Percentiles rank a stretch among this genome's conserved stretches.
phyloP scores from a whole-genome alignment of 2,329 filamentous ascomycete genomes.

The Xylaria sp. region DNA sequence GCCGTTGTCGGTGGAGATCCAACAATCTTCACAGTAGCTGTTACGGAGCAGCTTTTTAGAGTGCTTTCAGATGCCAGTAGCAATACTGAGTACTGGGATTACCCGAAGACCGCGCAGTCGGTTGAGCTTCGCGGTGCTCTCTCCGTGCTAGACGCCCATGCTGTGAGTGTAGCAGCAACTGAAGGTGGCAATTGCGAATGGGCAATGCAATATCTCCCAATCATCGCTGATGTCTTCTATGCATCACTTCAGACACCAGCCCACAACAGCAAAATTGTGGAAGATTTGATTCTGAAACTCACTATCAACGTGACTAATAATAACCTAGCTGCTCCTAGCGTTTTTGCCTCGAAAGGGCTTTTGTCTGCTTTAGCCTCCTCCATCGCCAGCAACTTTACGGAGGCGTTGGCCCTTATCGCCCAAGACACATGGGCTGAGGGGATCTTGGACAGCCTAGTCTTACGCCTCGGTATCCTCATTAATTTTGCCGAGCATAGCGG shows the following conservation, averaged over 20 bases:
- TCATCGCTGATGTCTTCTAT: conserved; percentile 55
- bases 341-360: conserved; percentile 68
- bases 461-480: conserved; percentile 82
- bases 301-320: conserved; percentile 88
- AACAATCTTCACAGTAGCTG: conserved; percentile 54
- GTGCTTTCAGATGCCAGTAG: conserved; percentile 47
- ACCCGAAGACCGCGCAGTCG: conserved; percentile 42
- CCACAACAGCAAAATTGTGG: conserved; percentile 47
- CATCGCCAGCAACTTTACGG: conserved; percentile 58
- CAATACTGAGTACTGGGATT: conserved; percentile 45
- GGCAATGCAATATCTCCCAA: conserved; percentile 57
- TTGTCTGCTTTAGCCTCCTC: conserved; percentile 54
- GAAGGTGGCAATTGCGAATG: conserved; percentile 48
- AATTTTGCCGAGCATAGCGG: conserved; percentile 84
- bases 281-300: conserved; percentile 66
- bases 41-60: conserved; percentile 55
- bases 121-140: conserved; percentile 49
- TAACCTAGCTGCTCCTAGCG: conserved; percentile 68
- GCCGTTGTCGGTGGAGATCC: conserved; percentile 53
- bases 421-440: conserved; percentile 55
- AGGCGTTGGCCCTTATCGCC: conserved; percentile 54
- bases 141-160: conserved; percentile 61
- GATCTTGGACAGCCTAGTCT: conserved; percentile 72
- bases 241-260: conserved; percentile 45
- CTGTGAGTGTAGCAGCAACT: conserved; percentile 54